phyloP scores from a whole-genome alignment of 495 filamentous ascomycete species.

The Penicillium steckii region DNA sequence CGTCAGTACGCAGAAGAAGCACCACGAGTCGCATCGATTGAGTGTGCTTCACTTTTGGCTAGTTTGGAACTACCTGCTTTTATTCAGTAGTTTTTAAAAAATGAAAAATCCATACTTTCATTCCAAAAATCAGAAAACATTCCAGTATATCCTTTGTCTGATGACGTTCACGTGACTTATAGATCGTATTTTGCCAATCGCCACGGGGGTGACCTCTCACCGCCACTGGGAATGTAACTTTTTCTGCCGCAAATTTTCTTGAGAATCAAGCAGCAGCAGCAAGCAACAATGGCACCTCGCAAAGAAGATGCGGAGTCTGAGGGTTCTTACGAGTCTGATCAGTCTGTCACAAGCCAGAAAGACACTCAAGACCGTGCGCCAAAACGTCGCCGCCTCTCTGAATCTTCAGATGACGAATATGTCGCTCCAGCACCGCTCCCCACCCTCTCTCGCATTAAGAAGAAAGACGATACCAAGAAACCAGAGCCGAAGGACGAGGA shows the following conservation, averaged over 20 bases:
- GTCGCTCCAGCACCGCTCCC: conserved; percentile 41
- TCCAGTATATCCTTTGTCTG: background rate
- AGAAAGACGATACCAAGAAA: conserved; percentile 33
- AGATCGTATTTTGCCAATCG: conserved; percentile 1
- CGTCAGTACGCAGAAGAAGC: conserved; percentile 28
- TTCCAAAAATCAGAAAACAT: too few relatives aligned
- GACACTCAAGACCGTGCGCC: conserved; percentile 32
- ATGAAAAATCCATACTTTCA: background rate
- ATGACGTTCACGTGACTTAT: background rate
- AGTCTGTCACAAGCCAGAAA: conserved; percentile 21
- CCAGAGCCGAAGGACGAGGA: conserved; percentile 22
- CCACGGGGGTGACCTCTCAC: conserved; percentile 16
- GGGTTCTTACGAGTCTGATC: conserved; percentile 22
- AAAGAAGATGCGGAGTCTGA: conserved; percentile 24
- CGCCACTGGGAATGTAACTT: conserved; percentile 28
- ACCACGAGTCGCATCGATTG: conserved; percentile 24
- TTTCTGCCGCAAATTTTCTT: conserved; percentile 45
- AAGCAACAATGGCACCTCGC: conserved; percentile 35
- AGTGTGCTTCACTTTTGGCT: background rate
- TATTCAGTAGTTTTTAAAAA: background rate
- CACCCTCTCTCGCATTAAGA: conserved; percentile 46
- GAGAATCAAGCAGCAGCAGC: conserved; percentile 17
- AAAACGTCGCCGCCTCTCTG: conserved; percentile 45
- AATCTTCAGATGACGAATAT: conserved; percentile 39
- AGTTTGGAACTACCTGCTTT: too few relatives aligned